These are phyloP conservation scores for Talinum fruticosum DNA, from an alignment of 148 eudicot species.

Conservation along the genomic window DNA sequence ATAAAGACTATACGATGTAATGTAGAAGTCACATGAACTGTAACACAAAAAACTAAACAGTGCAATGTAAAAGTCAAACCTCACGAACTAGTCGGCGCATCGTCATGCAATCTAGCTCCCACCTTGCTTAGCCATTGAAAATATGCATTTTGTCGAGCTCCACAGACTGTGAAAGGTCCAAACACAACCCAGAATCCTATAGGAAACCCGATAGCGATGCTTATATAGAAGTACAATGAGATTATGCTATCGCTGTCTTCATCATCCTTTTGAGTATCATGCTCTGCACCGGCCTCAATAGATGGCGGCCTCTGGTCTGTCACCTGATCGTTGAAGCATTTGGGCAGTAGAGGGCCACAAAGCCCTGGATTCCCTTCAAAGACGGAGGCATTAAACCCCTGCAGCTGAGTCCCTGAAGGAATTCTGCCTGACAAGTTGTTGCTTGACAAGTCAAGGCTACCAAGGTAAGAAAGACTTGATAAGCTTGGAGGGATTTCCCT, in stretches of 20 bases:
- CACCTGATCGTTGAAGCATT: conserved; percentile 22
- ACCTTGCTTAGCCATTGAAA: not conserved
- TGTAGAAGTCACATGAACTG: not conserved
- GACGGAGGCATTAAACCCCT: conserved; percentile 25
- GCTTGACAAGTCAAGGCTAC: conserved; percentile 39
- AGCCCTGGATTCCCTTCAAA: conserved; percentile 43
- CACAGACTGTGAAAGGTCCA: not conserved
- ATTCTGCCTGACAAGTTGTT: conserved; percentile 44
- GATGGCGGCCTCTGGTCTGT: not conserved
- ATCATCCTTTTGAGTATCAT: not conserved
- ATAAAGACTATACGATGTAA: no score
- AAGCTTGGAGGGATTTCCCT: conserved; percentile 49
- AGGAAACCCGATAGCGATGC: not conserved
- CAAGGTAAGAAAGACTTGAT: conserved; percentile 29
- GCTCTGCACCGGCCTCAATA: not conserved
- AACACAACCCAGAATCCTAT: not conserved
- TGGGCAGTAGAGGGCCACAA: conserved; percentile 42
- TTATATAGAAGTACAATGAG: not conserved
- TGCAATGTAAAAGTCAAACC: not conserved
- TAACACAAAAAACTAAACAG: not conserved
- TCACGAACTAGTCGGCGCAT: not conserved
- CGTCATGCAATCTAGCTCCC: not conserved
- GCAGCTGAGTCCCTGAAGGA: conserved; percentile 43
- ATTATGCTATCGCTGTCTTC: not conserved
- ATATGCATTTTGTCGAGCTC: not conserved